phyloP scores from a whole-genome alignment of 306 rosid genomes.

The Cicer pinnatifidum region DNA sequence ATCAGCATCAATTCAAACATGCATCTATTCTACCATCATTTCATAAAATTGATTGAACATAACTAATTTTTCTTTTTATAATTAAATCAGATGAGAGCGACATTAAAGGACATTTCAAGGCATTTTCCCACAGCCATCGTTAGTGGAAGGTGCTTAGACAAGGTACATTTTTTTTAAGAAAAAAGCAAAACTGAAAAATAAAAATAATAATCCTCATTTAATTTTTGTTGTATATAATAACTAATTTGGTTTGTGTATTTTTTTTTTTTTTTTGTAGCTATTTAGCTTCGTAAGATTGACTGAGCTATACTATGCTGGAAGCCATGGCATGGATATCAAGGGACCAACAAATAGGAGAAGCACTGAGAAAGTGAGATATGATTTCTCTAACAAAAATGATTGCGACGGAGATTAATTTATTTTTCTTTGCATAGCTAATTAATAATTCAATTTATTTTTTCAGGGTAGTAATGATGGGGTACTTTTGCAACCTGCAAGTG shows the following conservation, averaged over 20 bases:
- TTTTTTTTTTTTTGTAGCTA: conserved; percentile 57
- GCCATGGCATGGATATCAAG: conserved; percentile 98
- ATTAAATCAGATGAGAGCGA: conserved; percentile 78
- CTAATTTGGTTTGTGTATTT: not conserved
- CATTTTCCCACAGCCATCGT: conserved; percentile 93
- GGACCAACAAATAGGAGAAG: conserved; percentile 69
- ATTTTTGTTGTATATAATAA: not conserved
- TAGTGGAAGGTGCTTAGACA: conserved; percentile 79
- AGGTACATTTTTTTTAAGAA: conserved; percentile 55
- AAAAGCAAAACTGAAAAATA: not conserved
- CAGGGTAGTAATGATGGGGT: conserved; percentile 65
- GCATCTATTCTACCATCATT: not conserved
- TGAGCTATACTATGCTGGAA: conserved; percentile 91
- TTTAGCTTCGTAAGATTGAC: conserved; percentile 67
- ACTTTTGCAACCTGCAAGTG: conserved; percentile 75
- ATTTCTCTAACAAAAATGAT: conserved; percentile 30
- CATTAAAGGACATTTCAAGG: conserved; percentile 64
- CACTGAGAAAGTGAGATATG: conserved; percentile 58
- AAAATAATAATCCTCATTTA: not conserved
- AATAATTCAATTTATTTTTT: conserved; percentile 27
- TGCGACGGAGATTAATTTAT: not conserved
- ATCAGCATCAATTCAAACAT: too few species aligned
- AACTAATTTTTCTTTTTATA: not conserved
- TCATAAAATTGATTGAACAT: not conserved
- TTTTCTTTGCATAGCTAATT: conserved; percentile 17